Evolutionary conservation across 352 stramenopile species (phyloP).

Genomic region (Nothophytophthora sp.): DNA sequence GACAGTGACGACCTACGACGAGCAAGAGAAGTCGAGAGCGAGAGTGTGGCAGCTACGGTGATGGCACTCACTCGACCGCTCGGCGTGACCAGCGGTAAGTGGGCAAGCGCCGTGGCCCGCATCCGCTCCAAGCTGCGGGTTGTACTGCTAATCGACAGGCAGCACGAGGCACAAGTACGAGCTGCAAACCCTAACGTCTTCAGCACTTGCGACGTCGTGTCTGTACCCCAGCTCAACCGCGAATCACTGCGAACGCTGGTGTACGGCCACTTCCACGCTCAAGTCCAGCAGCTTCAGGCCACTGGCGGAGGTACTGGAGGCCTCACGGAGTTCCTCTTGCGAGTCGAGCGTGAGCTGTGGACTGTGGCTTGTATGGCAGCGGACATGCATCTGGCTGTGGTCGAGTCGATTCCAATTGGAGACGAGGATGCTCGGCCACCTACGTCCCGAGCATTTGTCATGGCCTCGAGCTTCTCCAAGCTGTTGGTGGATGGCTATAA

Average conservation of each 20-base stretch:
- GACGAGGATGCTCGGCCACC: not conserved
- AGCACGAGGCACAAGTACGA: conserved; percentile 15
- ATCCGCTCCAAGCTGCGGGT: conserved; percentile 52
- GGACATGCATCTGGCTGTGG: conserved; percentile 30
- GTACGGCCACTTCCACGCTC: conserved; percentile 48
- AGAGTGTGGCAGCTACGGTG: conserved; percentile 70
- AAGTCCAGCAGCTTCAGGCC: conserved; percentile 27
- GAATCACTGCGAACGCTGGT: conserved; percentile 33
- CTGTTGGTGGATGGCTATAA: conserved; percentile 16
- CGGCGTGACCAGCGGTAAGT: conserved; percentile 69
- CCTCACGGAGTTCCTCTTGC: conserved; percentile 29
- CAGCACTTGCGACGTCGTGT: conserved; percentile 29
- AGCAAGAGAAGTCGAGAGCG: conserved; percentile 65
- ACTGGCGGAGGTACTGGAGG: conserved; percentile 2
- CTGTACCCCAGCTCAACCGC: conserved; percentile 19
- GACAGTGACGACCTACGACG: conserved; percentile 61
- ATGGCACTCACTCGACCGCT: conserved; percentile 76
- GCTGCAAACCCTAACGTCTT: conserved; percentile 28
- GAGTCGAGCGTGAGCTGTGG: conserved; percentile 44
- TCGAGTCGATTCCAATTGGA: not conserved
- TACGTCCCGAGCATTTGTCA: conserved; percentile 9
- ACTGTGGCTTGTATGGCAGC: conserved; percentile 28
- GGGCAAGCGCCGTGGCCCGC: conserved; percentile 61
- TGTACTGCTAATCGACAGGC: conserved; percentile 40
- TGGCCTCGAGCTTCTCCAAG: conserved; percentile 24